Evolutionary conservation across 495 filamentous ascomycete genomes (phyloP), one percentile per base, ranked within the genome.

Genomic region (Annulohypoxylon bovei): DNA sequence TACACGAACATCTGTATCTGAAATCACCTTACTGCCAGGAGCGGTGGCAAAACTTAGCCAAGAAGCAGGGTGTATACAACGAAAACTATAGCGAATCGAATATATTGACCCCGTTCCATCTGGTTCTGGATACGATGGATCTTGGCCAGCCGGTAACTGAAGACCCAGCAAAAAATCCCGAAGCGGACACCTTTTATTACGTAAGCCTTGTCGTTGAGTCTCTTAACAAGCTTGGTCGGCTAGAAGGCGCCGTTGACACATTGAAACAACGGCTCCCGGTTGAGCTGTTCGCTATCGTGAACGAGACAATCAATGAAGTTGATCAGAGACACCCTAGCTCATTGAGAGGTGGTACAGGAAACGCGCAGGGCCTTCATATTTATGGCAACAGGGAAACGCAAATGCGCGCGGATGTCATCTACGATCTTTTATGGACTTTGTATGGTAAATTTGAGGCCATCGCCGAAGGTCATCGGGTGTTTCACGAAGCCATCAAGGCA

Each of bases 371-470:
- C 7, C 88, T 90, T 46, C 82, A 87, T 47, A 88, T 89, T 49
- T 85, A 91, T 54, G 89, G 88, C 14, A 86, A 85, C 18, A 84
- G 89, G 23, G 86, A 90, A 53, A 91, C 89, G 16, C 89, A 91
- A 59, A 87, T 91, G 73, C 87, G 91, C 6, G 92, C 90, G 16
- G 90, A 90, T 72, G 91, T 97, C 20, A 88, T 99, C 33, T 89
- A 93, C 57, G 95, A 99, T 73, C 87, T 97, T 33, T 82, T 99
- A 6, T 94, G 88, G 88, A 95, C 94, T 1, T 80, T 99, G 0
- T 99, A 97, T 79, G 93, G 94, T 14, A 97, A 97, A 70, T 97
- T 99, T 73, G 95, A 98, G 76, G 89, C 96, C 14, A 97, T 99
- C 67, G 93, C 93, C 12, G 95, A 99, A 78, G 91, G 95, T 12